Evolutionary conservation across 768 basidiomycete species (phyloP).

Genomic region (Lactifluus hygrophoroides): DNA sequence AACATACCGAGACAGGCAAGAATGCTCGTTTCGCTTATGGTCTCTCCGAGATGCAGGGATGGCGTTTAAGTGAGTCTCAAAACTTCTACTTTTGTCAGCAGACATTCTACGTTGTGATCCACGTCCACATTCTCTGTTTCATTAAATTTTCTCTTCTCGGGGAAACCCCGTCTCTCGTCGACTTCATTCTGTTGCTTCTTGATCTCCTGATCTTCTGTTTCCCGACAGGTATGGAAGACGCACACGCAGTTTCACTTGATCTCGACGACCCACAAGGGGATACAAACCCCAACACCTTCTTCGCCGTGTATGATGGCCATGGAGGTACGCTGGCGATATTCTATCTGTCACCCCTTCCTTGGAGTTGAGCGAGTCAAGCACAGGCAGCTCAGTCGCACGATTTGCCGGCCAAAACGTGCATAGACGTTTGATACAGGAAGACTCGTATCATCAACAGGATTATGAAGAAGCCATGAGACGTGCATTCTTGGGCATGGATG

Average conservation of each 20-base stretch:
- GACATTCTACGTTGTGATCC: neutral
- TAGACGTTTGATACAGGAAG: constrained; percentile 63
- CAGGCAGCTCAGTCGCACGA: constrained; percentile 77
- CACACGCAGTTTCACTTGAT: constrained; percentile 69
- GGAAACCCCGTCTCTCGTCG: neutral
- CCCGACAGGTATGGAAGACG: constrained; percentile 89
- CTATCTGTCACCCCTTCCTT: constrained; percentile 8
- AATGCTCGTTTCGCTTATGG: constrained; percentile 67
- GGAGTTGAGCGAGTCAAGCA: neutral
- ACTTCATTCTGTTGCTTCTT: neutral
- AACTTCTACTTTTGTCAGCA: neutral
- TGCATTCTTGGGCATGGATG: constrained; percentile 90
- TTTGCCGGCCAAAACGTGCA: constrained; percentile 84
- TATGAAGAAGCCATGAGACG: constrained; percentile 76
- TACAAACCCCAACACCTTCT: constrained; percentile 62
- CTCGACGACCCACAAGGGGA: constrained; percentile 42
- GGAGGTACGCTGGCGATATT: constrained; percentile 54
- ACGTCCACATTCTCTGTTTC: neutral
- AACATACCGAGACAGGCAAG: constrained; percentile 64
- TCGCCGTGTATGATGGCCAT: constrained; percentile 97
- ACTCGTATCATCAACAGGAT: constrained; percentile 57
- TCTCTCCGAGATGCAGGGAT: constrained; percentile 97
- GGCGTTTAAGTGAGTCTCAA: constrained; percentile 82
- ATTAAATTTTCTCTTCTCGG: neutral
- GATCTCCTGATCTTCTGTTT: constrained; percentile 20